Base-by-base conservation (phyloP, 2,329 filamentous ascomycete genomes). In the Colletotrichum eremochloae region DNA sequence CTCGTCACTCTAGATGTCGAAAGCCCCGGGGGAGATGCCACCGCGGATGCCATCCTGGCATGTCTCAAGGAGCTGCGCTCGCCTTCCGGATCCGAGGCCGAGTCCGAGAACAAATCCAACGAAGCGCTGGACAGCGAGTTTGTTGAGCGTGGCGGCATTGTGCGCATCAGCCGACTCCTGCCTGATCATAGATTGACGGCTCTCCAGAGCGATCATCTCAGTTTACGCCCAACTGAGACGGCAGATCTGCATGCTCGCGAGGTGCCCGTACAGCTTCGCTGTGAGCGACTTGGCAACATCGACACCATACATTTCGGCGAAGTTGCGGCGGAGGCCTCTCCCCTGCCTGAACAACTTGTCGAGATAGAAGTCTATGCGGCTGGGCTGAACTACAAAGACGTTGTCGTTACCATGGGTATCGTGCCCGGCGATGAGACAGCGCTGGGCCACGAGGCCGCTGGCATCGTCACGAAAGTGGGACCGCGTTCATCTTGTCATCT, bases 151-250 rank as follows among this genome's bases (percentile, higher is more conserved):
- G 65, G 75, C 29, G 78, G 78, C 11, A 53, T 77, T 1, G 12
- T 81, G 2, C 67, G 72, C 44, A 55, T 79, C 24, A 74, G 71
- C 52, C 72, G 78, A 9, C 42, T 80, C 24, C n/a, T 77, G 2
- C 75, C 76, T 14, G 77, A 80, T 38, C 44, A 71, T 4, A 29
- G 40, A 11, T n/a, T 78, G n/a, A 78, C 76, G 40, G 46, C 42
- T 1, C 33, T 58, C 48, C 44, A 67, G n/a, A 58, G 36, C 29
- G 46, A 33, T 38, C 8, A 67, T n/a, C 40, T 44, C 18, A 56
- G 57, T 5, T 31, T 36, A 11, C 38, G 48, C 3, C 36, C 55
- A 5, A 55, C n/a, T 18, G 48, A 67, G 7, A 33, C 40, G 11
- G 31, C 40, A 5, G 38, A 61, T 14, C 56, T 67, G 1, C 68